Evolutionary conservation across 202 grass and related monocot species (phyloP).

Genomic region (Elaeis oleifera): DNA sequence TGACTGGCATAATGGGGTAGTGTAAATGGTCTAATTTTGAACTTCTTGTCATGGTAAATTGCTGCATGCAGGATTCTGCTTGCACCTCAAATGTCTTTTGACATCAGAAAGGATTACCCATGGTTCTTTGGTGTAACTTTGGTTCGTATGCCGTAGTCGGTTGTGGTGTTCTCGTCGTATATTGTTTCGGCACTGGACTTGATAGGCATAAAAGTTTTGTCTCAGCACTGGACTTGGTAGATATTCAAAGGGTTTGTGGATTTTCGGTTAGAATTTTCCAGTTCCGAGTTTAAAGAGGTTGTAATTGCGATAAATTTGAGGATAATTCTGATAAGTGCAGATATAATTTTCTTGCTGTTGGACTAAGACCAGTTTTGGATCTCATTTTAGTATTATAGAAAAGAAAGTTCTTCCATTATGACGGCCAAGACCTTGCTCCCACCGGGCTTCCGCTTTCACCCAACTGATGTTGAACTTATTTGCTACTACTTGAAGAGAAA

Average conservation of each 20-base stretch:
- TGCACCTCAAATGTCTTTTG: constrained; percentile 48
- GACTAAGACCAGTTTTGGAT: constrained; percentile 18
- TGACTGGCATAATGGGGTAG: constrained; percentile 4
- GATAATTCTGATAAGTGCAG: constrained; percentile 15
- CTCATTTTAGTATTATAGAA: constrained; percentile 16
- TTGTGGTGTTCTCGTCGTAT: constrained; percentile 24
- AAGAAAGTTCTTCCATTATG: constrained; percentile 22
- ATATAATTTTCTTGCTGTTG: constrained; percentile 22
- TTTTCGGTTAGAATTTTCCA: constrained; percentile 17
- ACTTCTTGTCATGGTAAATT: constrained; percentile 15
- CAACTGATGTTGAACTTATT: constrained; percentile 78
- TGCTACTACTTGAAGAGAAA: constrained; percentile 88
- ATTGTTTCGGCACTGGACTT: constrained; percentile 58
- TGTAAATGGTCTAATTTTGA: not conserved
- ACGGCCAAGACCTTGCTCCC: constrained; percentile 66
- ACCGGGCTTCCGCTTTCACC: constrained; percentile 80
- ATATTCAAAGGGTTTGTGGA: constrained; percentile 10
- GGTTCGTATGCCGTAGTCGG: constrained; percentile 50
- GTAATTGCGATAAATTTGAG: constrained; percentile 19
- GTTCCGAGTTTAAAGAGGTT: constrained; percentile 8
- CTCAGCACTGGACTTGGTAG: constrained; percentile 4
- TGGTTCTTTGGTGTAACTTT: constrained; percentile 39
- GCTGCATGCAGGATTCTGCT: constrained; percentile 30
- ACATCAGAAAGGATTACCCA: constrained; percentile 26
- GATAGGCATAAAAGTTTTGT: constrained; percentile 22